These are phyloP conservation scores for Botrytis cinerea DNA, from an alignment of 2,329 filamentous ascomycete genomes.

Conservation along the genomic window DNA sequence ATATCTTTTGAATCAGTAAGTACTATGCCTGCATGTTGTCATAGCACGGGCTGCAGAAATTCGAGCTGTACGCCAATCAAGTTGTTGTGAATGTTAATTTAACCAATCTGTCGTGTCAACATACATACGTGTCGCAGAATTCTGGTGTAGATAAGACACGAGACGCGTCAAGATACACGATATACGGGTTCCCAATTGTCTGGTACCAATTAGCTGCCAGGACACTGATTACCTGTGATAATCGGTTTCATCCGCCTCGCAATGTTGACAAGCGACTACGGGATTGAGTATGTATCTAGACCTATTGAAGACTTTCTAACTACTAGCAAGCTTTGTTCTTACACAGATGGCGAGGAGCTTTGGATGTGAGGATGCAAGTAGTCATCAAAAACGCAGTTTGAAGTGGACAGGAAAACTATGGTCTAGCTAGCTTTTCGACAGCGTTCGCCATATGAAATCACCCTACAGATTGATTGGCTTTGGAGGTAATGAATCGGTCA, in stretches of 20 bases:
- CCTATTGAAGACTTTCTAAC: neutral
- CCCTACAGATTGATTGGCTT: neutral
- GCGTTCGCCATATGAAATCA: neutral
- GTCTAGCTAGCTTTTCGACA: neutral
- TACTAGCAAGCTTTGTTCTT: neutral
- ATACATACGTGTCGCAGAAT: neutral
- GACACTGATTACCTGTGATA: neutral
- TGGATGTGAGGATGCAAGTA: too few relatives aligned
- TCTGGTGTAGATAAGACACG: neutral
- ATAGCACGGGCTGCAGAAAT: neutral
- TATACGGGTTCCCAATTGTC: neutral
- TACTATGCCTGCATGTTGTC: neutral
- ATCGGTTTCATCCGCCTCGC: neutral
- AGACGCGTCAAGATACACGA: neutral
- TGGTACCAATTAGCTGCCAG: neutral
- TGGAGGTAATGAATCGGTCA: neutral
- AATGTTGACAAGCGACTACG: neutral
- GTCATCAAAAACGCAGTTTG: too few relatives aligned
- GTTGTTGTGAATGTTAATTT: neutral
- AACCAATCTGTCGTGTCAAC: neutral
- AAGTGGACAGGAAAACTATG: neutral
- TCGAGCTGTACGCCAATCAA: neutral
- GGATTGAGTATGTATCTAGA: neutral
- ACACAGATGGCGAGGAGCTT: too few relatives aligned
- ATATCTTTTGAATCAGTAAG: neutral